Evolutionary conservation across 1,139 yeast genomes (phyloP), one percentile per base, ranked within the genome.

Genomic region (Yamadazyma oceani): DNA sequence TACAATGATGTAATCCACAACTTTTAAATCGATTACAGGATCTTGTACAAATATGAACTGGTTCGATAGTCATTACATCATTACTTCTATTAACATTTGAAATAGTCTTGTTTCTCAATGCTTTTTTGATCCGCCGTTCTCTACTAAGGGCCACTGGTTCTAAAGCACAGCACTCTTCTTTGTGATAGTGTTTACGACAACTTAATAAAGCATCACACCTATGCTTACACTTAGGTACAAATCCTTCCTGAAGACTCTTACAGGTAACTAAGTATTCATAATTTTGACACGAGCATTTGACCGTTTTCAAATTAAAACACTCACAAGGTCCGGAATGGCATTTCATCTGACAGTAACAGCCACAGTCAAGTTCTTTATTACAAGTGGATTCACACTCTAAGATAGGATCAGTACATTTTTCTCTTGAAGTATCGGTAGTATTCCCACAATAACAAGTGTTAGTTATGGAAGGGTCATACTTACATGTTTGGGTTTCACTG

Each of bases 241-340:
- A 61, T 0, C 81, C 83, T 5, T 63, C 53, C 35, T 68, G 75
- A 12, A 73, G 47, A 45, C 83, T 77, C 35, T 64, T 64, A 54
- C 96, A 87, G 0, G 94, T 83, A 4, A 83, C 83, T 9, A 71
- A 54, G 55, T 65, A 85, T 9, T 62, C 51, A 30, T 72, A 66
- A 43, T 67, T 64, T 2, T 69, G 73, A 56, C 88, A 82, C 1
- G 65, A 54, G 53, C 88, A 82, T 36, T 61, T 66, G n/a, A 55
- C 50, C n/a, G 74, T 73, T 27, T 69, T 60, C 19, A 62, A 48
- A 34, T 64, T 62, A 44, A 60, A 68, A 58, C 97, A 89, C 21
- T 80, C 73, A 54, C 96, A 89, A 2, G 72, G 73, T 1, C 95
- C 96, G 10, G 69, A 71, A 57, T 89, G 97, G 58, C 97, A 89